Evolutionary conservation across 2,329 filamentous ascomycete genomes (phyloP).

Genomic region (Hypoxylon sp.): DNA sequence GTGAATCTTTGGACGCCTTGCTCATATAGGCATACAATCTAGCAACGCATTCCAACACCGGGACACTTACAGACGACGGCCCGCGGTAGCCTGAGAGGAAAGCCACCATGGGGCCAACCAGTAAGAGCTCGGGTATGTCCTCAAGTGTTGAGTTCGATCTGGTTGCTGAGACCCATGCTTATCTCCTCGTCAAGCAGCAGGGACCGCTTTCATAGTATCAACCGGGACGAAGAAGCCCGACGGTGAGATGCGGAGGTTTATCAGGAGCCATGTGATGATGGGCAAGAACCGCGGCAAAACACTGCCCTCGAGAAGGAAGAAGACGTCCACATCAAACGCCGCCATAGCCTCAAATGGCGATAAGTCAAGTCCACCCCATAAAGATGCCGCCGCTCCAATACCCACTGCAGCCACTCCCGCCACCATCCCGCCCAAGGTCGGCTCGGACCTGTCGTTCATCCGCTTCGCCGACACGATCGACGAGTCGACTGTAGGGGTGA

Average conservation of each 20-base stretch:
- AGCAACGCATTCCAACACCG: background rate
- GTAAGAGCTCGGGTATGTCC: conserved; percentile 14
- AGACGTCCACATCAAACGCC: background rate
- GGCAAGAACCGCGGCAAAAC: conserved; percentile 50
- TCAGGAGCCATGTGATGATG: conserved; percentile 53
- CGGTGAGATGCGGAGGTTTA: conserved; percentile 46
- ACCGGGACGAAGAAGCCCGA: conserved; percentile 42
- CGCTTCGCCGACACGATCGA: conserved; percentile 43
- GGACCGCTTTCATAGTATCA: conserved; percentile 45
- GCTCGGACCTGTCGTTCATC: conserved; percentile 37
- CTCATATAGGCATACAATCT: conserved; percentile 13
- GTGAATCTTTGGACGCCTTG: background rate
- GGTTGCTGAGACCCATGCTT: background rate
- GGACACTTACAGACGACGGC: background rate
- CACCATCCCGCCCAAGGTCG: conserved; percentile 26
- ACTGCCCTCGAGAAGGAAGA: conserved; percentile 3
- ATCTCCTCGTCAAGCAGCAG: background rate
- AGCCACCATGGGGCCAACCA: conserved; percentile 7
- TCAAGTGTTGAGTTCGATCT: background rate
- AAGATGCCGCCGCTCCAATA: background rate
- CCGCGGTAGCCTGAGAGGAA: background rate
- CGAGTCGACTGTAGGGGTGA: conserved; percentile 32
- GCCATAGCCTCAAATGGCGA: background rate
- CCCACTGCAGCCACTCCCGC: background rate
- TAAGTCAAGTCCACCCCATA: background rate